These are phyloP conservation scores for Fusarium musae DNA, from an alignment of 2,329 filamentous ascomycete genomes.

Conservation along the genomic window DNA sequence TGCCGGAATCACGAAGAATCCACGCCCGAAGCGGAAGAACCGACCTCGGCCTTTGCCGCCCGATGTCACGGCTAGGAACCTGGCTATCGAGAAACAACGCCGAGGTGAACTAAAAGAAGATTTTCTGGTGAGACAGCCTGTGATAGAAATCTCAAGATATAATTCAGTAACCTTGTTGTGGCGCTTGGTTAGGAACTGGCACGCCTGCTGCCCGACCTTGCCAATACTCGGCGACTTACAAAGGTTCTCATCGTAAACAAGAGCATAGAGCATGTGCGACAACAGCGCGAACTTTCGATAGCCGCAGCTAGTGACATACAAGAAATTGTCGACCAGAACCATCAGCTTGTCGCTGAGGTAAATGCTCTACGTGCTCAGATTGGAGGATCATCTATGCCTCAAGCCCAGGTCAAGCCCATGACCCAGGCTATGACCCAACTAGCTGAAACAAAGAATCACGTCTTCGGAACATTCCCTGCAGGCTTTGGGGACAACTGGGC, in stretches of 20 bases:
- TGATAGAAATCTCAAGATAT: background rate
- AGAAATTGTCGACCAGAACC: background rate
- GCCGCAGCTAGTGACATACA: conserved; percentile 1
- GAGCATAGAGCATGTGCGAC: conserved; percentile 11
- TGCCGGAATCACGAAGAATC: background rate
- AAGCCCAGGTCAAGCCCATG: background rate
- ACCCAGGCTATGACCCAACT: conserved; percentile 19
- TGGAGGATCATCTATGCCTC: background rate
- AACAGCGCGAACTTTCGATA: background rate
- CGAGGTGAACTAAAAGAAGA: conserved; percentile 17
- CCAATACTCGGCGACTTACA: conserved; percentile 8
- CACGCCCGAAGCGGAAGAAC: conserved; percentile 7
- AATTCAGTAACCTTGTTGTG: background rate
- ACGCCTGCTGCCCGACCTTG: conserved; percentile 5
- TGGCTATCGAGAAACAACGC: conserved; percentile 25
- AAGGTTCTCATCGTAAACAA: conserved; percentile 24
- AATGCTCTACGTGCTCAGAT: conserved; percentile 13
- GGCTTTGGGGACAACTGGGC: conserved; percentile 17
- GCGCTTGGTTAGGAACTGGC: conserved; percentile 4
- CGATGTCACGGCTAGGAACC: conserved; percentile 15
- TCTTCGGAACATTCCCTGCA: conserved; percentile 5
- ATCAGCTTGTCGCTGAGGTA: background rate
- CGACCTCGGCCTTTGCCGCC: conserved; percentile 13
- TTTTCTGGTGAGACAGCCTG: background rate
- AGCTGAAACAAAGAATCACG: conserved; percentile 5